A percentile compares a stretch with the other conserved stretches of the same genome.
Evolutionary conservation across 2,329 filamentous ascomycete species (phyloP).

Genomic region (Pseudogymnoascus sp.): DNA sequence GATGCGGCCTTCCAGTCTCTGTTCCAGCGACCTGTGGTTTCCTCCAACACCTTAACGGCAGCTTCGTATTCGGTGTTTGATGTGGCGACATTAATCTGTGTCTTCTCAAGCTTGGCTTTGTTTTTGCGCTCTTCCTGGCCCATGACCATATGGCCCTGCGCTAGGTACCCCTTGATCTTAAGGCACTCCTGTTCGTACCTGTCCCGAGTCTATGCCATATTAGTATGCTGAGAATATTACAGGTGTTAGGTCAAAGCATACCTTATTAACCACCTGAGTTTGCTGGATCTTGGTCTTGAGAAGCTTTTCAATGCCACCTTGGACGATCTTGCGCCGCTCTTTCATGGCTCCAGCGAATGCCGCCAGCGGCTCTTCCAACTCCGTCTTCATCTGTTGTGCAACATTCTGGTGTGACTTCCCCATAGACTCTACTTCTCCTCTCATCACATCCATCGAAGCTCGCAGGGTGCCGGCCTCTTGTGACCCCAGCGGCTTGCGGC

Average conservation of each 20-base stretch:
- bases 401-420: constrained; percentile 88
- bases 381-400: constrained; percentile 88
- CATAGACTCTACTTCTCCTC: constrained; percentile 86
- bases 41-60: constrained; percentile 86
- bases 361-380: constrained; percentile 85
- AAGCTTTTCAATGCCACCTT: constrained; percentile 87
- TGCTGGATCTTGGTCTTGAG: constrained; percentile 91
- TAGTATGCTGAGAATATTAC: constrained; percentile 10
- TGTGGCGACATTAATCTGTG: constrained; percentile 85
- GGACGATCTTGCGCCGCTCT: constrained; percentile 91
- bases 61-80: constrained; percentile 91
- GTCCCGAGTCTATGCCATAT: constrained; percentile 61
- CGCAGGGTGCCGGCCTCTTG: constrained; percentile 78
- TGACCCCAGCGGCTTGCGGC: constrained; percentile 81
- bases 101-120: constrained; percentile 97
- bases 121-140: constrained; percentile 98
- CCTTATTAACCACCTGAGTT: constrained; percentile 86
- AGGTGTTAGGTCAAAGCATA: constrained; percentile 31
- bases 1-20: constrained; percentile 96
- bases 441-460: constrained; percentile 76
- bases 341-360: constrained; percentile 95
- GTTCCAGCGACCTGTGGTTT: constrained; percentile 94
- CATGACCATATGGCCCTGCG: constrained; percentile 99
- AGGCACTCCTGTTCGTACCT: constrained; percentile 95
- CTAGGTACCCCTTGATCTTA: constrained; percentile 96